Conservation (phyloP, 2,329 filamentous ascomycete species). For the Venturia oleaginea region DNA sequence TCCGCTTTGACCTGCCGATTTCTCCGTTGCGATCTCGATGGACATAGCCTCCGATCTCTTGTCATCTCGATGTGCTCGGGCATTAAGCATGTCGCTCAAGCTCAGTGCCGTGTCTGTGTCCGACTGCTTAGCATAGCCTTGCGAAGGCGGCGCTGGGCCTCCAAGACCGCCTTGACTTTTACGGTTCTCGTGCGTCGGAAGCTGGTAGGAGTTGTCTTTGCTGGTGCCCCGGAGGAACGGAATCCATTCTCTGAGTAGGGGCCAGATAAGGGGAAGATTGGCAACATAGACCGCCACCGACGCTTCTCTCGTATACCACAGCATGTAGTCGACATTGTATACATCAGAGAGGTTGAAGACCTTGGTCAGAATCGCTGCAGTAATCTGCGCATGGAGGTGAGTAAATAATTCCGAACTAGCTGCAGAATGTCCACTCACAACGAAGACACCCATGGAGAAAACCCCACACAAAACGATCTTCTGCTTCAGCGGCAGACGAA, state of each 20-base stretch:
- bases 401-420: neutral
- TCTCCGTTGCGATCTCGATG: neutral
- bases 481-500: slow-evolving; percentile 42
- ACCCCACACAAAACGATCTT: slow-evolving; percentile 44
- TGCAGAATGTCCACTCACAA: slow-evolving; percentile 27
- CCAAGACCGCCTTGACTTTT: neutral
- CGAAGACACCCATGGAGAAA: slow-evolving; percentile 43
- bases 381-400: slow-evolving; percentile 20
- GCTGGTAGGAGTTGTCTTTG: slow-evolving; percentile 2
- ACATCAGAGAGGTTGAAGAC: slow-evolving; percentile 37
- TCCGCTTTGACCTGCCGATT: neutral
- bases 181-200: neutral
- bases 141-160: neutral
- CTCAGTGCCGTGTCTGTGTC: neutral
- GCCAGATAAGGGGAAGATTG: slow-evolving; percentile 47
- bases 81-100: neutral
- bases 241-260: slow-evolving; percentile 38
- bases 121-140: neutral
- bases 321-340: slow-evolving; percentile 31
- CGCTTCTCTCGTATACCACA: slow-evolving; percentile 48
- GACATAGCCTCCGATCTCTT: neutral
- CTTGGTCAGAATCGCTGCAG: slow-evolving; percentile 39
- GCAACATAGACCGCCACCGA: slow-evolving; percentile 44
- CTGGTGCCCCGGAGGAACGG: slow-evolving; percentile 21
- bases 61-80: neutral